Conservation (phyloP, 2,329 filamentous ascomycete species). For the Microcyclosporella mali region DNA sequence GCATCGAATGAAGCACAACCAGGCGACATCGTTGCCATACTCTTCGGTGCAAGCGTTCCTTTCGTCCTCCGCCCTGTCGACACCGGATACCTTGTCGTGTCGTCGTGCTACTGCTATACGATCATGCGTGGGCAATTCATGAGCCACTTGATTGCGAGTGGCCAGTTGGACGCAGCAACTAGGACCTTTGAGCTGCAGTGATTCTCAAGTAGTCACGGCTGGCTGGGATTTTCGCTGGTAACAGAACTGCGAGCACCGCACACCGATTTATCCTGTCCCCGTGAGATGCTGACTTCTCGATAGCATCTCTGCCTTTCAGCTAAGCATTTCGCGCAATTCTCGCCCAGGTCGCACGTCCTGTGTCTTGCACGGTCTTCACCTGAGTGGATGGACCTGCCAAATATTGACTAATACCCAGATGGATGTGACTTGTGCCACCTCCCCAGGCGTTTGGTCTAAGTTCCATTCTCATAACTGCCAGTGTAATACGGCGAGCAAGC, state of each 20-base stretch:
- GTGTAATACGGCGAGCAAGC: constrained; percentile 8
- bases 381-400: too few relatives aligned
- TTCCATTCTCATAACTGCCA: constrained; percentile 12
- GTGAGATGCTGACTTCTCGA: too few relatives aligned
- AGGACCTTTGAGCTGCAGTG: not conserved
- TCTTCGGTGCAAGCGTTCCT: not conserved
- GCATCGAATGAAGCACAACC: not conserved
- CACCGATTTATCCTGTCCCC: too few relatives aligned
- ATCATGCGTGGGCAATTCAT: not conserved
- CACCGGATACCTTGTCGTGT: not conserved
- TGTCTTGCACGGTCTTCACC: too few relatives aligned
- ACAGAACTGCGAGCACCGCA: too few relatives aligned
- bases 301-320: too few relatives aligned
- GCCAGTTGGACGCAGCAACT: not conserved
- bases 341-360: too few relatives aligned
- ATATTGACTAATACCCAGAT: too few relatives aligned
- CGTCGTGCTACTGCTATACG: not conserved
- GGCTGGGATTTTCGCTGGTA: too few relatives aligned
- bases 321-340: too few relatives aligned
- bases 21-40: not conserved
- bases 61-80: not conserved
- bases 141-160: not conserved
- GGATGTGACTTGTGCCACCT: too few relatives aligned
- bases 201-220: too few relatives aligned
- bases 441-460: constrained; percentile 1